Evolutionary conservation across 768 basidiomycete genomes (phyloP).

Genomic region (Suillus clintonianus): DNA sequence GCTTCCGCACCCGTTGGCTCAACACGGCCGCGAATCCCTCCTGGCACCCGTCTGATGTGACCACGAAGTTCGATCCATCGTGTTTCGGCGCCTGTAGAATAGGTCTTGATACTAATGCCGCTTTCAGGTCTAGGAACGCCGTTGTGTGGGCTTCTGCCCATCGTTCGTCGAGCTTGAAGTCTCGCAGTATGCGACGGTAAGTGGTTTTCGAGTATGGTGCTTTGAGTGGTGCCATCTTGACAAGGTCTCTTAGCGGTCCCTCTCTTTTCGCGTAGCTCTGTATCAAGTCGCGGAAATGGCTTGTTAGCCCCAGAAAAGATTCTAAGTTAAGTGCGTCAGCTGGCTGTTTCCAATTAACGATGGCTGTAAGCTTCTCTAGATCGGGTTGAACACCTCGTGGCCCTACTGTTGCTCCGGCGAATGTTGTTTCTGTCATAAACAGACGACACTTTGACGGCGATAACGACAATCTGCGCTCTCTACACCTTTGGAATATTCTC

Average conservation of each 20-base stretch:
- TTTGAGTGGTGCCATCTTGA: background rate
- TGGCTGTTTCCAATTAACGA: slow-evolving; percentile 37
- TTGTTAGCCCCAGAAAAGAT: slow-evolving; percentile 37
- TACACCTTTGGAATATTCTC: slow-evolving; percentile 26
- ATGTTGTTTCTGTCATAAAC: slow-evolving; percentile 20
- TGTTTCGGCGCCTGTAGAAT: slow-evolving; percentile 14
- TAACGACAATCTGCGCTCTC: slow-evolving; percentile 14
- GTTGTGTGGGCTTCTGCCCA: slow-evolving; percentile 21
- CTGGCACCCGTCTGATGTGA: slow-evolving; percentile 22
- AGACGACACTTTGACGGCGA: background rate
- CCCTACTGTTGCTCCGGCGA: slow-evolving; percentile 37
- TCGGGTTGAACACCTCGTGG: slow-evolving; percentile 37
- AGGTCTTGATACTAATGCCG: slow-evolving; percentile 15
- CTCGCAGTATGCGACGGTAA: slow-evolving; percentile 26
- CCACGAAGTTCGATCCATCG: slow-evolving; percentile 17
- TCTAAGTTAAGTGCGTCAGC: slow-evolving; percentile 27
- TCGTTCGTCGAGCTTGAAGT: background rate
- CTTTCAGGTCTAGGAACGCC: slow-evolving; percentile 21
- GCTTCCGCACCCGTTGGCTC: slow-evolving; percentile 8
- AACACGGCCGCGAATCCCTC: slow-evolving; percentile 23
- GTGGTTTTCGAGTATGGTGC: slow-evolving; percentile 15
- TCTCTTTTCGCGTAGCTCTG: slow-evolving; percentile 31
- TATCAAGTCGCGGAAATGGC: slow-evolving; percentile 37
- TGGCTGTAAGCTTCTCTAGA: slow-evolving; percentile 37
- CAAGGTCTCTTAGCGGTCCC: background rate